phyloP scores from a whole-genome alignment of 2,329 filamentous ascomycete species.

The Pseudonectria buxi region DNA sequence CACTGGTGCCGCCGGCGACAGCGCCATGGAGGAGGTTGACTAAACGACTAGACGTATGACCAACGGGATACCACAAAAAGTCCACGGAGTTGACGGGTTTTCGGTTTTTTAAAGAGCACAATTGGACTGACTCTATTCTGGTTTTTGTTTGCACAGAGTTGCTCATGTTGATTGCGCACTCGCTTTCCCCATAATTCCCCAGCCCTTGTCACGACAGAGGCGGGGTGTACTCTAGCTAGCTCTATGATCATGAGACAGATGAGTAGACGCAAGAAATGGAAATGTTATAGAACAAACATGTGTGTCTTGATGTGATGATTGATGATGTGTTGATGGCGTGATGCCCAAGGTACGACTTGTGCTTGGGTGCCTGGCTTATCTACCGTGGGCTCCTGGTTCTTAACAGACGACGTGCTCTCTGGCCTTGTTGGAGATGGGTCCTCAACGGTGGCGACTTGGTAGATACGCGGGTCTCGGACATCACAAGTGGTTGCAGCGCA shows the following conservation, averaged over 20 bases:
- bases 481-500: too few relatives aligned
- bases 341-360: too few relatives aligned
- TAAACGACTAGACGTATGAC: slow-evolving; percentile 43
- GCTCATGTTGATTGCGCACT: slow-evolving; percentile 18
- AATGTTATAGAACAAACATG: slow-evolving; percentile 20
- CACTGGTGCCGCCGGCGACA: slow-evolving; percentile 66
- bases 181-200: slow-evolving; percentile 31
- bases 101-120: slow-evolving; percentile 26
- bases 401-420: too few relatives aligned
- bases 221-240: slow-evolving; percentile 36
- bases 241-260: slow-evolving; percentile 35
- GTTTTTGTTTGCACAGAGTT: slow-evolving; percentile 22
- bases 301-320: background rate
- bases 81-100: slow-evolving; percentile 37
- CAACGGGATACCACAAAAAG: slow-evolving; percentile 34
- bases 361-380: too few relatives aligned
- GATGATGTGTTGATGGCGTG: background rate
- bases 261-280: slow-evolving; percentile 33
- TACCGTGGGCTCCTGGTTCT: too few relatives aligned
- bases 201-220: slow-evolving; percentile 15
- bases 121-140: slow-evolving; percentile 27
- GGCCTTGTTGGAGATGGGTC: too few relatives aligned
- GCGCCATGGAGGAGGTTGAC: slow-evolving; percentile 99
- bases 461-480: too few relatives aligned
- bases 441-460: too few relatives aligned